Conservation (phyloP, 371 early-diverging fungal genomes). For the Actinomortierella wolfii region DNA sequence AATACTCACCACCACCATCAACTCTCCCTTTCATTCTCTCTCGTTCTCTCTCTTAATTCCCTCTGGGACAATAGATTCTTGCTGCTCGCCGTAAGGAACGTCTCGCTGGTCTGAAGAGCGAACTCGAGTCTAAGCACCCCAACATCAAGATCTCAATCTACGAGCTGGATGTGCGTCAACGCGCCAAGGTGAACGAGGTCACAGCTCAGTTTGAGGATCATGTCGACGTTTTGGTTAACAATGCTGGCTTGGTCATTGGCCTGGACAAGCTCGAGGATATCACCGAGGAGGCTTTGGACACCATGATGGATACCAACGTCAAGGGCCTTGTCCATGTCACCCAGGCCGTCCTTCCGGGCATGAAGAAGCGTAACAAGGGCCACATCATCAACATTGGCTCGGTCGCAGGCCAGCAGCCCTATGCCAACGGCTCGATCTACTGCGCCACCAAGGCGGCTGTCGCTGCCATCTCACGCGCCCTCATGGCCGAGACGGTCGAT, state of each 20-base stretch:
- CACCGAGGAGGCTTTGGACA: slow-evolving; percentile 68
- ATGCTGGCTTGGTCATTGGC: slow-evolving; percentile 83
- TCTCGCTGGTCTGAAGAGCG: slow-evolving; percentile 59
- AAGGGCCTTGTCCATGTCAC: slow-evolving; percentile 83
- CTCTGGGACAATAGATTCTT: slow-evolving; percentile 53
- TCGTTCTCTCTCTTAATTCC: neutral
- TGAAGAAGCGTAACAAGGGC: slow-evolving; percentile 78
- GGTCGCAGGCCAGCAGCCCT: slow-evolving; percentile 61
- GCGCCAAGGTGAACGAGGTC: slow-evolving; percentile 55
- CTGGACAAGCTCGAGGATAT: slow-evolving; percentile 75
- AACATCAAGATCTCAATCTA: slow-evolving; percentile 61
- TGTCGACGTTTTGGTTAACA: slow-evolving; percentile 83
- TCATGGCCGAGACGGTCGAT: slow-evolving; percentile 81
- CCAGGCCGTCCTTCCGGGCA: slow-evolving; percentile 83
- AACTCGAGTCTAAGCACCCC: slow-evolving; percentile 59
- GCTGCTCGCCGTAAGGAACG: slow-evolving; percentile 82
- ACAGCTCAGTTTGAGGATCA: slow-evolving; percentile 61
- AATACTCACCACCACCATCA: neutral
- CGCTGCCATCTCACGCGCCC: slow-evolving; percentile 77
- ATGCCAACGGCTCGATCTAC: slow-evolving; percentile 84
- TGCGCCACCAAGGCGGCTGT: slow-evolving; percentile 93
- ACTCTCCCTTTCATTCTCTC: neutral
- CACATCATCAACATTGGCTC: slow-evolving; percentile 91
- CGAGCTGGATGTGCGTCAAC: slow-evolving; percentile 77
- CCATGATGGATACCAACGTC: slow-evolving; percentile 91